Evolutionary conservation across 495 filamentous ascomycete species (phyloP).

Genomic region (Penicillium paradoxum): DNA sequence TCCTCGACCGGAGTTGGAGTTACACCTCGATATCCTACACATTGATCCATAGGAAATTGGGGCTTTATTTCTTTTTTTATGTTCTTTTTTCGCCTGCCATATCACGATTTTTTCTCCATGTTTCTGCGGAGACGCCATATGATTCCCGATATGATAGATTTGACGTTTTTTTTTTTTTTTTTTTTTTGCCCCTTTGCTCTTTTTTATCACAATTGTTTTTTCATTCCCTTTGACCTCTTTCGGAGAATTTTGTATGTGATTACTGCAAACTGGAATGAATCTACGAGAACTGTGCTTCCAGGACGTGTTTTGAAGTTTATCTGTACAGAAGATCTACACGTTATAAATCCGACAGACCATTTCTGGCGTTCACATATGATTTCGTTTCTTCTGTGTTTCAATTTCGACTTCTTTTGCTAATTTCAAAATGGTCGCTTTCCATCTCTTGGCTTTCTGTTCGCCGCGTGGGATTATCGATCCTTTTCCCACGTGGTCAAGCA

Average conservation of each 20-base stretch:
- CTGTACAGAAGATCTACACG: not conserved
- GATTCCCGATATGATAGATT: slow-evolving; percentile 16
- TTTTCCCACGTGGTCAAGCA: not conserved
- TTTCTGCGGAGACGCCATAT: slow-evolving; percentile 9
- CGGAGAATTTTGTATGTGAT: not conserved
- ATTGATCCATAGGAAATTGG: not conserved
- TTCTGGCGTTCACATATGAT: not conserved
- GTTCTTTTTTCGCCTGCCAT: slow-evolving; percentile 1
- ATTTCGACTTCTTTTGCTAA: not conserved
- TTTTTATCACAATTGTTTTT: too few relatives aligned
- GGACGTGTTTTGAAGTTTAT: not conserved
- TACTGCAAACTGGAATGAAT: slow-evolving; percentile 2
- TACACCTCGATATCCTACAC: slow-evolving; percentile 5
- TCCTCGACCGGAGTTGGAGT: slow-evolving; percentile 11
- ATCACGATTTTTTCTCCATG: slow-evolving; percentile 6
- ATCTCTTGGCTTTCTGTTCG: not conserved
- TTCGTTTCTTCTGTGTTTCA: not conserved
- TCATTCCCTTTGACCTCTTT: not conserved
- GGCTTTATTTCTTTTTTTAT: slow-evolving; percentile 1
- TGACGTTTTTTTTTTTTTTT: not conserved
- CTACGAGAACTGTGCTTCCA: not conserved
- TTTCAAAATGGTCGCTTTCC: not conserved
- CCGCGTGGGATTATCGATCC: not conserved
- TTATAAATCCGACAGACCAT: not conserved
- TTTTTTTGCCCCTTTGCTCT: not conserved